phyloP scores from a whole-genome alignment of 1,284 basidiomycete genomes.

The Ceratobasidium sp. region DNA sequence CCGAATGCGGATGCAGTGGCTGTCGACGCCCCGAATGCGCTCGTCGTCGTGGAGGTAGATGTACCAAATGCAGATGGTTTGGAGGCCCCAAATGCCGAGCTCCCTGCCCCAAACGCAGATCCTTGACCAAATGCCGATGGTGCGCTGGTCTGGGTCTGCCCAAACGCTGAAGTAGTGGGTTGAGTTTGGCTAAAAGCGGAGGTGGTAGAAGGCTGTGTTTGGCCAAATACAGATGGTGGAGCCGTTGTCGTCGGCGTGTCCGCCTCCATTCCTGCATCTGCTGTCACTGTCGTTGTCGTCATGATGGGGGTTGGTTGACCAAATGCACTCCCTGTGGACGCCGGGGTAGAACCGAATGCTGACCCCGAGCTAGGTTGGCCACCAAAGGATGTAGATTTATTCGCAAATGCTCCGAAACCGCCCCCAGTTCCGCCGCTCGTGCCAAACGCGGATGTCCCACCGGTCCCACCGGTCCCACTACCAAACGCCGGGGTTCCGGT shows the following conservation, averaged over 20 bases:
- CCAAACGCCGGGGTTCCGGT: conserved; percentile 26
- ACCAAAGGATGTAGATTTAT: conserved; percentile 39
- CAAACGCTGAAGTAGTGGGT: conserved; percentile 47
- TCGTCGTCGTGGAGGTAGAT: conserved; percentile 45
- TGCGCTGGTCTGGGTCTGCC: conserved; percentile 43
- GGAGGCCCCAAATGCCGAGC: conserved; percentile 43
- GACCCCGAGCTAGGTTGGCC: conserved; percentile 40
- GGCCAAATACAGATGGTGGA: conserved; percentile 44
- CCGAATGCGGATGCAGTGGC: conserved; percentile 43
- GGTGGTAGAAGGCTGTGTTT: conserved; percentile 42
- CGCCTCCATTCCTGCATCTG: conserved; percentile 39
- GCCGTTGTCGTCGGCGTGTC: conserved; percentile 29
- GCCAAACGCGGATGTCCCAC: conserved; percentile 12
- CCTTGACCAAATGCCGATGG: conserved; percentile 47
- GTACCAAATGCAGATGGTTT: conserved; percentile 47
- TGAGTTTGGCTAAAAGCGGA: conserved; percentile 50
- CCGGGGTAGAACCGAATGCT: conserved; percentile 46
- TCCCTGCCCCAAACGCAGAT: conserved; percentile 46
- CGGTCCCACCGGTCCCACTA: not conserved
- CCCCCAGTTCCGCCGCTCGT: conserved; percentile 49
- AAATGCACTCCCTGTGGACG: conserved; percentile 16
- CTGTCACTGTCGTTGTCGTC: conserved; percentile 24
- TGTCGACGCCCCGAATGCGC: conserved; percentile 49
- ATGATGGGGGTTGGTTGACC: conserved; percentile 21
- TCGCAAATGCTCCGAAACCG: conserved; percentile 50